Base-by-base conservation (phyloP, 257 asterid species). In the Verbascum thapsus region DNA sequence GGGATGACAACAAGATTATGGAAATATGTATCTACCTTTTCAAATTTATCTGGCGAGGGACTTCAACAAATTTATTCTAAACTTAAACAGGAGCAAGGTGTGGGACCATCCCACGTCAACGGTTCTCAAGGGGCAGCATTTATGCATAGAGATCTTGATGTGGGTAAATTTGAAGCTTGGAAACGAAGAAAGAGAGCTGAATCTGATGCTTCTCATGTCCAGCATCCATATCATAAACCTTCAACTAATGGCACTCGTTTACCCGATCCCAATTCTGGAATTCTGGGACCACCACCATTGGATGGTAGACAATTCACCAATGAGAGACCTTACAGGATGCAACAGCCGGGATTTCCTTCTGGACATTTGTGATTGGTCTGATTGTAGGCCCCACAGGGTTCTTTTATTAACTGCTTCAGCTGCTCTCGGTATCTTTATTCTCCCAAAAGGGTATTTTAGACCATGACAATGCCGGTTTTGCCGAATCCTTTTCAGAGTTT, bases 91-190 rank as follows among this genome's bases (percentile, higher is more conserved):
- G 95, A 90, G 88, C 96, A 90, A 62, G 85, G 92, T 43, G 79
- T 76, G 59, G 97, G 96, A 52, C 81, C 95, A 10, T 87, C 95
- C 32, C 85, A 80, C 15, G 47, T 72, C 53, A 85, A 80, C 67
- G 95, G 89, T 47, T 68, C 83, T 58, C 39, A 75, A 26, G 90
- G 78, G 72, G 69, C 83, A 20, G 71, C 83, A 20, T 68, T 80
- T 44, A 38, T 74, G 58, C 81, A 86, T 43, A 82, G 89, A 74
- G 96, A 91, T 76, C 75, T 85, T 51, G 99, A 90, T 56, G 80
- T 86, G 45, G 95, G 69, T 48, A 94, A 79, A 73, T 90, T 88
- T 56, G 99, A 94, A 82, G 98, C 98, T 37, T 94, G 99, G 99
- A 94, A 86, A 72, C 80, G 98, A 54, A 78, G 88, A 74, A 94